Conservation (phyloP, 129 eudicot genomes). For the Helichrysum umbraculigerum region DNA sequence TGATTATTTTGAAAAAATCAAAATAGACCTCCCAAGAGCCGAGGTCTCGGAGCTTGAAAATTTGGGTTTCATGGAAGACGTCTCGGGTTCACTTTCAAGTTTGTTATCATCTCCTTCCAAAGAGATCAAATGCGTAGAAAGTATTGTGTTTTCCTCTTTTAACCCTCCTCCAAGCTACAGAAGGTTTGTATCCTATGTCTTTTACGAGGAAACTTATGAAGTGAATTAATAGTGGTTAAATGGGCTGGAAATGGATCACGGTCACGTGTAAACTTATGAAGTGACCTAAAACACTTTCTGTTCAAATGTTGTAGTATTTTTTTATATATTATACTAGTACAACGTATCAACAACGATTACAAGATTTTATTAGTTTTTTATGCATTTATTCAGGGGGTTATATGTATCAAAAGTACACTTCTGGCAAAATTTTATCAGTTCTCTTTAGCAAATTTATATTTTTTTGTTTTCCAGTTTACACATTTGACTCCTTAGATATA, state of each 20-base stretch:
- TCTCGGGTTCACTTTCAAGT: conserved; percentile 69
- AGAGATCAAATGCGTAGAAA: conserved; percentile 90
- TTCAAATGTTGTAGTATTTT: too few species aligned
- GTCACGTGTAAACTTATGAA: too few species aligned
- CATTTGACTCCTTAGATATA: background rate
- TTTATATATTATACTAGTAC: background rate
- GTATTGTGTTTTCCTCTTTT: conserved; percentile 87
- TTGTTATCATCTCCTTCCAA: conserved; percentile 74
- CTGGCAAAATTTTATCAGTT: background rate
- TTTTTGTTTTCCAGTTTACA: too few species aligned
- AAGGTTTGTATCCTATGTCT: conserved; percentile 51
- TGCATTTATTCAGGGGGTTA: background rate
- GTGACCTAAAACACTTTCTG: too few species aligned
- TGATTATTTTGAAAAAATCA: conserved; percentile 13
- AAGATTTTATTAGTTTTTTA: background rate
- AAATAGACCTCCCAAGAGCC: conserved; percentile 54
- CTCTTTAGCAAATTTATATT: background rate
- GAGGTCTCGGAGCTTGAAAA: conserved; percentile 82
- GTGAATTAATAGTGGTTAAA: too few species aligned
- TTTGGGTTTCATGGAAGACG: conserved; percentile 93
- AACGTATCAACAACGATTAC: background rate
- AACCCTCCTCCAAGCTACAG: conserved; percentile 98
- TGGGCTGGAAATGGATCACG: too few species aligned
- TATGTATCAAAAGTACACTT: background rate
- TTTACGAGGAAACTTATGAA: too few species aligned